Base-by-base conservation (phyloP, 306 rosid genomes). In the Trichosanthes cucumerina region DNA sequence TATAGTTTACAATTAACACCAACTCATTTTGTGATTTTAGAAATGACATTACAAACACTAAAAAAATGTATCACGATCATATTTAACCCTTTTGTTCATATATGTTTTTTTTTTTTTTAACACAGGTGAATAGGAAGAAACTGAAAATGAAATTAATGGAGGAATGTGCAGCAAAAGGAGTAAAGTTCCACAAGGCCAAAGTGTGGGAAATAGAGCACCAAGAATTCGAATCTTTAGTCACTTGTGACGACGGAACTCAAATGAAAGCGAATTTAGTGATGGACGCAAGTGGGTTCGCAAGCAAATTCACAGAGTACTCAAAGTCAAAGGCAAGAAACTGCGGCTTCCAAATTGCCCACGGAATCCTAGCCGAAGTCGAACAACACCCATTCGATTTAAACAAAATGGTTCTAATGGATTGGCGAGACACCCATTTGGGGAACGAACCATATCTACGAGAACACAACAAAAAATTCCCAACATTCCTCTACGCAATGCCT, bases 401-500 rank as follows among this genome's bases (percentile, higher is more conserved):
- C 46, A 89, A 92, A 82, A 93, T 92, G 94, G 68, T 88, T 80
- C 81, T 88, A 14, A 88, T 86, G 91, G 91, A 88, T 81, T 88
- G 89, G 91, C 82, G 91, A 83, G 89, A 93, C 85, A 78, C 98
- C 50, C 98, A 93, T 84, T 18, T 93, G 13, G 90, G 88, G 4
- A 92, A 88, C 52, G 98, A 91, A 52, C 96, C 98, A 6, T 70
- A 83, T 59, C 49, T 92, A 76, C 80, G 93, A 19, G 86, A 56
- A 4, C 76, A 73, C 26, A 93, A 93, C 74, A 86, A 90, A 12
- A 88, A 26, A 65, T 9, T 83, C 24, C 98, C 96, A 2, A 90
- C 97, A 73, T 93, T 93, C 81, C 84, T 93, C 15, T 93, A 93
- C 82, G 98, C 96, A 72, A 93, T 93, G 98, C 96, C 98, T 21